Base-by-base conservation (phyloP, 2,329 filamentous ascomycete genomes). In the Fusarium cicatricum region DNA sequence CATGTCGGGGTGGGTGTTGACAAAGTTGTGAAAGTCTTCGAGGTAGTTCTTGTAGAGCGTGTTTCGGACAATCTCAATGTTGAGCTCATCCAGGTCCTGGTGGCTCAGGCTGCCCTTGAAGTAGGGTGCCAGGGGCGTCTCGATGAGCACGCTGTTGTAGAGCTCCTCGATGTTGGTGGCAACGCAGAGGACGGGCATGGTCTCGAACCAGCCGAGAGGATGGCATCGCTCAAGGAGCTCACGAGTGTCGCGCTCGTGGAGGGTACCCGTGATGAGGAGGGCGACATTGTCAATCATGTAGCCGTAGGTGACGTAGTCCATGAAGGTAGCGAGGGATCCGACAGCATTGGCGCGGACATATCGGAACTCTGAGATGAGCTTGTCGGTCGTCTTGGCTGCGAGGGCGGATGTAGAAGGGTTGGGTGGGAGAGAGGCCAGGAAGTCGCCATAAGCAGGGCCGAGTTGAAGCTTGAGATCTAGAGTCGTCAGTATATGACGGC, bases 231-330 rank as follows among this genome's bases (percentile, higher is more conserved):
- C 95, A 48, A 99, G 81, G 60, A 99, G 85, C 78, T 99, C 95
- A 56, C 93, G 88, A 4, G 95, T 99, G 75, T 99, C 95, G 73
- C 95, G 87, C 79, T 99, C 96, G 78, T 99, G 95, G 26, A 99
- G 85, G 11, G 95, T 99, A 60, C 95, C 95, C 17, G 95, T 99
- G 76, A 99, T 99, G 71, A 99, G 87, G 34, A 99, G 88, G 33
- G 96, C 95, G 47, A 99, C 92, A 71, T 99, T 99, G 79, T 99
- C 95, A 77, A 99, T 99, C 95, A 99, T 99, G 83, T 99, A 99
- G 60, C 93, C 94, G 75, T 99, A 99, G 2, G 95, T 99, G 58
- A 99, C 82, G 77, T 97, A 99, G 76, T 98, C 92, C 86, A 99
- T 92, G 77, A 99, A 99, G 73, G 91, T 92, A 60, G 93, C 89